Evolutionary conservation across 371 early-diverging fungal species (phyloP), one percentile per base, ranked within the genome.

Genomic region (Choanephora cucurbitarum): DNA sequence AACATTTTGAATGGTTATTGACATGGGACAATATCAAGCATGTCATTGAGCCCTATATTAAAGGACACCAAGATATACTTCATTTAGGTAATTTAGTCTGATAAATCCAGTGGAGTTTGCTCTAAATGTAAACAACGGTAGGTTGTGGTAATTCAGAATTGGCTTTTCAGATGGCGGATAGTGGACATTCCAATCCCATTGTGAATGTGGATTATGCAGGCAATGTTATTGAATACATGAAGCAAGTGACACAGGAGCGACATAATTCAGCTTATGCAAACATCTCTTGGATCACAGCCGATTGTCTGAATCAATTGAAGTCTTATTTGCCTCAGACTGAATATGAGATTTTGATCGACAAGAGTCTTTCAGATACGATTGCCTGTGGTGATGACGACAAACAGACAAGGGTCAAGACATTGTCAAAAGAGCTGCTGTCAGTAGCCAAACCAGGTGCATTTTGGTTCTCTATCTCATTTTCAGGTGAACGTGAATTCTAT

Each of bases 71-170:
- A 49, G 56, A 61, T 8, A 64, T 73, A 21, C 57, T 73, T 32
- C 69, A 73, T 41, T 44, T 69, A n/a, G 70, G 70, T 64, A 64
- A 56, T 3, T 2, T 13, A 28, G 40, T 1, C 3, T 11, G 33
- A 23, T 5, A 34, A 5, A 21, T 4, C n/a, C n/a, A n/a, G n/a
- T n/a, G n/a, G n/a, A n/a, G n/a, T n/a, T n/a, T n/a, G n/a, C n/a
- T n/a, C n/a, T 7, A 28, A 18, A 31, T 4, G 1, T 13, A 31
- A 41, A 33, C 15, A n/a, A 18, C 7, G 13, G 10, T 37, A 69
- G 86, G 86, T 1, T 80, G 81, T 57, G 86, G 86, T 0, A 86
- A 83, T 60, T 77, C 78, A 10, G 57, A 50, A 2, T 64, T 86
- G n/a, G 64, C 72, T 1, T 64, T 75, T 47, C 77, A 82, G 19